Evolutionary conservation across 495 filamentous ascomycete species (phyloP).

Genomic region (Emericellopsis terricola): DNA sequence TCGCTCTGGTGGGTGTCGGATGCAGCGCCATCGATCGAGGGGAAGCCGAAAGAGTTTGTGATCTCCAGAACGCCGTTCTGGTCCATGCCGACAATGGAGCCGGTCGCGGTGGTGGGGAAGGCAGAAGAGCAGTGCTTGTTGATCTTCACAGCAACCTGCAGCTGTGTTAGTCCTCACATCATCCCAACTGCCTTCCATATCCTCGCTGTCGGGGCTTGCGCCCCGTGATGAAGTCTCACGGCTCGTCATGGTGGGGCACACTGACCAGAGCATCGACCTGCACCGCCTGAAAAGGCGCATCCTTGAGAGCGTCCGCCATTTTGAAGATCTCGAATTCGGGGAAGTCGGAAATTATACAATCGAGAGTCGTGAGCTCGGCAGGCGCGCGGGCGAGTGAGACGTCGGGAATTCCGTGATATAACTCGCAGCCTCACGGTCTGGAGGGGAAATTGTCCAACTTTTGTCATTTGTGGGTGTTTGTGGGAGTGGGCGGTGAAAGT

Average conservation of each 20-base stretch:
- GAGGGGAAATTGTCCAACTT: slow-evolving; percentile 9
- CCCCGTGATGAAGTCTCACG: no score
- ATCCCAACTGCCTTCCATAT: no score
- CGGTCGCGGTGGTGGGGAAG: slow-evolving; percentile 82
- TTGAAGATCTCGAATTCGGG: no score
- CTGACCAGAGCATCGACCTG: slow-evolving; percentile 71
- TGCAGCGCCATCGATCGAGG: slow-evolving; percentile 54
- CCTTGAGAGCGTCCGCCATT: slow-evolving; percentile 32
- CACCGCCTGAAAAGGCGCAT: slow-evolving; percentile 53
- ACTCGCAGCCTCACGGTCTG: slow-evolving; percentile 4
- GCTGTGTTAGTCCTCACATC: slow-evolving; percentile 1
- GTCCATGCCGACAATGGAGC: slow-evolving; percentile 87
- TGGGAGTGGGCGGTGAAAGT: slow-evolving; percentile 1
- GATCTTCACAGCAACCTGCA: slow-evolving; percentile 87
- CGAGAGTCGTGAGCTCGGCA: slow-evolving; percentile 2
- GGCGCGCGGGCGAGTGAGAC: slow-evolving; percentile 4
- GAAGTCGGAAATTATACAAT: no score
- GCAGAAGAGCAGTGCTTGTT: slow-evolving; percentile 76
- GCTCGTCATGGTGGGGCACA: slow-evolving; percentile 8
- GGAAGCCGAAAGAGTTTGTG: slow-evolving; percentile 92
- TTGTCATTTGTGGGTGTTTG: slow-evolving; percentile 17
- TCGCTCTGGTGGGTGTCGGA: slow-evolving; percentile 67
- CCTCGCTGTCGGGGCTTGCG: no score
- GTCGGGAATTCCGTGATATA: neutral
- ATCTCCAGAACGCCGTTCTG: slow-evolving; percentile 65